A percentile compares a stretch with the other conserved stretches of the same genome.
phyloP scores from a whole-genome alignment of 805 yeast genomes.

The Starmerella potacharoeniae region DNA sequence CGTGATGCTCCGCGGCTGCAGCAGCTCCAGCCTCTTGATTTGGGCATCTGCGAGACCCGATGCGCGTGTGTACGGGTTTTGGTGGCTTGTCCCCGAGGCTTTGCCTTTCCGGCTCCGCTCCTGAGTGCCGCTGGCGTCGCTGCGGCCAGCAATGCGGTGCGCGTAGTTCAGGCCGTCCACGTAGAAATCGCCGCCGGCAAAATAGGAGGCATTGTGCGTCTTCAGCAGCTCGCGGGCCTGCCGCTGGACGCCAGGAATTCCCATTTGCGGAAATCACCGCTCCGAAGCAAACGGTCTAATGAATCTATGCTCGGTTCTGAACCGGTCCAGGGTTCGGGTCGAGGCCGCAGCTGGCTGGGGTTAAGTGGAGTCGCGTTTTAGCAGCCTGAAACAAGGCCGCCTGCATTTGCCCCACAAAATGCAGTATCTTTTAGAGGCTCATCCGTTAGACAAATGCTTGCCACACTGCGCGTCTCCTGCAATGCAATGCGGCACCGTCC shows the following conservation, averaged over 20 bases:
- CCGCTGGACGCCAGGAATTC: neutral
- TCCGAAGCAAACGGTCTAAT: too few species aligned
- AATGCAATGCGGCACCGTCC: too few species aligned
- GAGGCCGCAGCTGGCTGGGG: too few species aligned
- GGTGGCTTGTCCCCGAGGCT: neutral
- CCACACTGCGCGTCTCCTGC: too few species aligned
- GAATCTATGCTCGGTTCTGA: too few species aligned
- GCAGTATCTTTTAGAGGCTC: too few species aligned
- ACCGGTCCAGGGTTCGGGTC: too few species aligned
- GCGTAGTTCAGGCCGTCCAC: slow-evolving; percentile 6
- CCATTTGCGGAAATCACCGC: neutral
- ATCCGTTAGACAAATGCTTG: too few species aligned
- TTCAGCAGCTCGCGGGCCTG: neutral
- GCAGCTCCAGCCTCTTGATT: neutral
- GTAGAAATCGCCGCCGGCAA: slow-evolving; percentile 2
- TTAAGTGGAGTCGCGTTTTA: too few species aligned
- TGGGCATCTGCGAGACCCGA: neutral
- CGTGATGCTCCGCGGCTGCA: slow-evolving; percentile 3
- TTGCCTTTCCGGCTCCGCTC: neutral
- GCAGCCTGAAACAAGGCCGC: too few species aligned
- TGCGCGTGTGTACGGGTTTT: neutral
- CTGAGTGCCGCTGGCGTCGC: neutral
- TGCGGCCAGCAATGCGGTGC: neutral
- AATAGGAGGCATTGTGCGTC: neutral
- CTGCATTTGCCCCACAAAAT: too few species aligned